Evolutionary conservation across 140 eudicot genomes (phyloP), one percentile per base, ranked within the genome.

Genomic region (Flaveria floridana): DNA sequence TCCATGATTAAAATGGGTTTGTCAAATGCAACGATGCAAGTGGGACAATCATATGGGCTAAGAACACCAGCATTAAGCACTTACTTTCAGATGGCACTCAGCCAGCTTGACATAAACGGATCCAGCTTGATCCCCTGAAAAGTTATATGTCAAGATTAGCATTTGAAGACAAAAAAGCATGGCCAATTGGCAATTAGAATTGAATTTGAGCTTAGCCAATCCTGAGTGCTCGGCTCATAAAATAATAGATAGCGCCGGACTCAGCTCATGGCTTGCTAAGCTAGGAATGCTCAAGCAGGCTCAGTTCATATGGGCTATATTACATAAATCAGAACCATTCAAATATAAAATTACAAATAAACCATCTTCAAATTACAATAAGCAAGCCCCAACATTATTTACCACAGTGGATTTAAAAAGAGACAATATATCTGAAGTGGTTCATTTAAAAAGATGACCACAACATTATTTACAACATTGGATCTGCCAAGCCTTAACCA

Each of bases 71-170:
- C 56, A 62, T 46, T 59, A 63, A 78, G 72, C 23, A 61, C 48
- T 72, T 80, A 85, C 89, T 81, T 85, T 85, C 78, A 76, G 46
- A 69, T 85, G 72, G 72, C 89, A 85, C 44, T 68, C 68, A 4
- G 89, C 89, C 67, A 82, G 68, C 72, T 77, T 85, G 68, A 82
- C 74, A 51, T 85, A 59, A 20, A 64, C 80, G 51, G 81, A 79
- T n/a, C 87, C 89, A 79, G 87, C 89, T 79, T 75, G 75, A 52
- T 85, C 89, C 89, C 89, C 87, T 85, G 85, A 56, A 67, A 65
- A 66, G 34, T 69, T 42, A 56, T 23, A 12, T 50, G 66, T 65
- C 73, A 65, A 14, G 42, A 65, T 76, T 18, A 65, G 56, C 79
- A 75, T 42, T 26, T 57, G 56, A 56, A 57, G 7, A 7, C 37